These are phyloP conservation scores for Pythium biforme DNA, from an alignment of 352 stramenopile genomes.

Conservation along the genomic window DNA sequence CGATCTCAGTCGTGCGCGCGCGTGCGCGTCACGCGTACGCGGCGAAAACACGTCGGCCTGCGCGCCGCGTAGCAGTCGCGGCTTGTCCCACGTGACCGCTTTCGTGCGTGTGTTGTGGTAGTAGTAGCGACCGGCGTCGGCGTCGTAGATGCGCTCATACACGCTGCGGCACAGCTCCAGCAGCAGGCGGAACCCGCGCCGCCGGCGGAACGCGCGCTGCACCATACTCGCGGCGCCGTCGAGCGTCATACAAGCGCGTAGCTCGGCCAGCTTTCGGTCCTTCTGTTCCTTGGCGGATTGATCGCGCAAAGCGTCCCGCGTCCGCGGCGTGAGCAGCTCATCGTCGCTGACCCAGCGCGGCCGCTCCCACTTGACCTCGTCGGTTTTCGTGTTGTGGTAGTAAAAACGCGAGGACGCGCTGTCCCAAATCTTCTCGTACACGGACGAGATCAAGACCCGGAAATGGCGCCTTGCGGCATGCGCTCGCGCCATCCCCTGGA, in stretches of 20 bases:
- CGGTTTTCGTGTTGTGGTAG: conserved; percentile 78
- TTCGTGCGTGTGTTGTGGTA: conserved; percentile 82
- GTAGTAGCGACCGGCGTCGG: conserved; percentile 49
- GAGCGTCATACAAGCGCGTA: conserved; percentile 23
- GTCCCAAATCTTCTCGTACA: conserved; percentile 86
- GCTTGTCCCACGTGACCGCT: conserved; percentile 67
- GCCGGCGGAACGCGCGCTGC: conserved; percentile 51
- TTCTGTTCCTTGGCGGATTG: conserved; percentile 10
- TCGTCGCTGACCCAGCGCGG: conserved; percentile 64
- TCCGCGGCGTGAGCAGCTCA: conserved; percentile 59
- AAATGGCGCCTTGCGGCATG: conserved; percentile 51
- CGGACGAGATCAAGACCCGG: conserved; percentile 55
- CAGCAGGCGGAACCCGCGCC: conserved; percentile 43
- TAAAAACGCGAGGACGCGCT: conserved; percentile 46
- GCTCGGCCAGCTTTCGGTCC: background rate
- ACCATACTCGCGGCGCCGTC: conserved; percentile 51
- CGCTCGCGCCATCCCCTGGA: conserved; percentile 62
- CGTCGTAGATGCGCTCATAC: conserved; percentile 75
- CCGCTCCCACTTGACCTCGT: conserved; percentile 67
- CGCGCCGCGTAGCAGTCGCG: conserved; percentile 40
- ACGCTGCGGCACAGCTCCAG: conserved; percentile 45
- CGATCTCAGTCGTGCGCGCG: conserved; percentile 28
- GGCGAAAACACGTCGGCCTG: conserved; percentile 51
- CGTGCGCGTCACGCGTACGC: conserved; percentile 42
- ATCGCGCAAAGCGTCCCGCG: conserved; percentile 21